phyloP scores from a whole-genome alignment of 371 early-diverging fungal species.

The Mucor plumbeus region DNA sequence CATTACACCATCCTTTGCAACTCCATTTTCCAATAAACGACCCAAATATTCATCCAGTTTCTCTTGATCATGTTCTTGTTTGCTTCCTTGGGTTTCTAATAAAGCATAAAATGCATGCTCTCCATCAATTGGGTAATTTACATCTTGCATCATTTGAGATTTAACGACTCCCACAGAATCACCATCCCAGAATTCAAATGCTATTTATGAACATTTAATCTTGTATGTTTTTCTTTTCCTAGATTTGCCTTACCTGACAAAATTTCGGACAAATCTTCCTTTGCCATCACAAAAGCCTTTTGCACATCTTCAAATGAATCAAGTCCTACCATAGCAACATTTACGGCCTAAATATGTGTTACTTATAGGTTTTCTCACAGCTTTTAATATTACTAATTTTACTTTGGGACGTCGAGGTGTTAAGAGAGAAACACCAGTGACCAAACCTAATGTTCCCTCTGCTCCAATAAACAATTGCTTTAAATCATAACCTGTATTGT shows the following conservation, averaged over 20 bases:
- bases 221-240: too few relatives aligned
- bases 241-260: conserved; percentile 40
- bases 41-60: conserved; percentile 68
- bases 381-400: background rate
- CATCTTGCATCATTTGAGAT: conserved; percentile 76
- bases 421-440: conserved; percentile 80
- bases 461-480: conserved; percentile 96
- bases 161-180: conserved; percentile 66
- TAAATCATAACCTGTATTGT: conserved; percentile 92
- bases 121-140: conserved; percentile 63
- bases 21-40: conserved; percentile 51
- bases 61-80: conserved; percentile 79
- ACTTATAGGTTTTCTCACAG: background rate
- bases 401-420: conserved; percentile 32
- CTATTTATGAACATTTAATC: background rate
- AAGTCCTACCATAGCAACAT: conserved; percentile 50
- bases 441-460: conserved; percentile 94
- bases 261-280: conserved; percentile 53
- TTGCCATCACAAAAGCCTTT: conserved; percentile 50
- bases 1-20: conserved; percentile 76
- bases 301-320: conserved; percentile 49
- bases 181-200: conserved; percentile 92
- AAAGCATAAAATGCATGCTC: conserved; percentile 81
- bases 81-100: conserved; percentile 87
- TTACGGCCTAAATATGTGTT: conserved; percentile 33